Conservation (phyloP, 495 filamentous ascomycete genomes). For the Cercophora newfieldiana region DNA sequence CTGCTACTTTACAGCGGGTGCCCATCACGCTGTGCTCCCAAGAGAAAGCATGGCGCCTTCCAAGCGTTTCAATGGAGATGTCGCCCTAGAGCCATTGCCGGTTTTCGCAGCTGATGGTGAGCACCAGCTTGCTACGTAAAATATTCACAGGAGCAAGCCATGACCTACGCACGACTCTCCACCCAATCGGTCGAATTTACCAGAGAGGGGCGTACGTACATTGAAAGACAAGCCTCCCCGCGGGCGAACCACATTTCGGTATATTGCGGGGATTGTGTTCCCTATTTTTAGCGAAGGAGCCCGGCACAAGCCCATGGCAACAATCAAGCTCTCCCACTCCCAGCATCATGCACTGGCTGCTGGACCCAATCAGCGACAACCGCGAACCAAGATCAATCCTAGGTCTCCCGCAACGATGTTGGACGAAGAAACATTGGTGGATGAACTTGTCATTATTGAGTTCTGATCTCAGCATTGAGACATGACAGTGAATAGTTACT, state of each 20-base stretch:
- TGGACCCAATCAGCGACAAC: constrained; percentile 8
- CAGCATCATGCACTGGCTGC: neutral
- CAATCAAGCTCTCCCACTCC: constrained; percentile 1
- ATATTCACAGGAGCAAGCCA: neutral
- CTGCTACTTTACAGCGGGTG: too few species aligned
- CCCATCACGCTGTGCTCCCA: too few species aligned
- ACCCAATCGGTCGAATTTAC: neutral
- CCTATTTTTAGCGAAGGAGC: constrained; percentile 17
- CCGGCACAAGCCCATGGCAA: neutral
- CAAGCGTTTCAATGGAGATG: too few species aligned
- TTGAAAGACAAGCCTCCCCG: neutral
- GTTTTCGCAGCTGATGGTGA: too few species aligned
- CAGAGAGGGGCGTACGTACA: neutral
- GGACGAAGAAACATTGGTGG: neutral
- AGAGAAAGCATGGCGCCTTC: too few species aligned
- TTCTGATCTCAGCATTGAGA: neutral
- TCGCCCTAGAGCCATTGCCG: too few species aligned
- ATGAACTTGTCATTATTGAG: neutral
- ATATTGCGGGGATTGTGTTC: neutral
- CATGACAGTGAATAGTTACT: neutral
- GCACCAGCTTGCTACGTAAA: too few species aligned
- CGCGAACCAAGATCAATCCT: neutral
- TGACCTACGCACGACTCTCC: neutral
- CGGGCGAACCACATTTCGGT: neutral
- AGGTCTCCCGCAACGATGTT: neutral